Percentiles rank a stretch among this genome's conserved stretches.
Evolutionary conservation across 2,329 filamentous ascomycete genomes (phyloP).

Genomic region (Penicillium sp.): DNA sequence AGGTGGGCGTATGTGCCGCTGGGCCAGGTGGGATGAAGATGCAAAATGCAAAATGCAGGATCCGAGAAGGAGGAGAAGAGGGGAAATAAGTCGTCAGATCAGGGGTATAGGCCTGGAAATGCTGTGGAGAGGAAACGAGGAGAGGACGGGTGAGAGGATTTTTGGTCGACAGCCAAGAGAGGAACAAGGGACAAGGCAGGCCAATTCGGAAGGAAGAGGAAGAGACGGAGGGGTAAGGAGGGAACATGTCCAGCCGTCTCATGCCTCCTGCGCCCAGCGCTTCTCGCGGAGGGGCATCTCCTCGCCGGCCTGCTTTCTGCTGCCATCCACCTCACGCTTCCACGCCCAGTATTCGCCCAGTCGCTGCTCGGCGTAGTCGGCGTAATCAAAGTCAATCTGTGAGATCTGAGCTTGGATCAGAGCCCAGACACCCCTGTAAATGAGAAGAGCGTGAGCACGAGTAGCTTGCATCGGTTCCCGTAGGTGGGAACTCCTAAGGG

Average conservation of each 20-base stretch:
- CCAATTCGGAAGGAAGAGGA: not conserved
- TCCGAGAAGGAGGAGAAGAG: not conserved
- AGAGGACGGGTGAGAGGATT: not conserved
- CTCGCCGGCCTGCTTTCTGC: slow-evolving; percentile 56
- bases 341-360: slow-evolving; percentile 92
- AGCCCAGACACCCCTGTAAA: slow-evolving; percentile 86
- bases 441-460: slow-evolving; percentile 7
- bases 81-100: not conserved
- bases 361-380: slow-evolving; percentile 81
- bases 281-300: slow-evolving; percentile 75
- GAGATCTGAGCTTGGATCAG: slow-evolving; percentile 93
- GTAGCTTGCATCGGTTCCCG: not conserved
- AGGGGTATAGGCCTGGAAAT: not conserved
- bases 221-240: not conserved
- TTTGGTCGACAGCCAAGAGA: not conserved
- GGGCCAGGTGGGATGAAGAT: slow-evolving; percentile 6
- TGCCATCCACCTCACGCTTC: slow-evolving; percentile 74
- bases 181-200: not conserved
- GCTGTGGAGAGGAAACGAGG: not conserved
- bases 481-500: not conserved
- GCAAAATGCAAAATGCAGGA: slow-evolving; percentile 11
- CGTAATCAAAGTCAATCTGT: slow-evolving; percentile 96
- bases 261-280: slow-evolving; percentile 70
- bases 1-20: slow-evolving; percentile 3
- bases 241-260: not conserved